phyloP scores from a whole-genome alignment of 2,329 filamentous ascomycete species.

The Torrubiellomyces zombiae region DNA sequence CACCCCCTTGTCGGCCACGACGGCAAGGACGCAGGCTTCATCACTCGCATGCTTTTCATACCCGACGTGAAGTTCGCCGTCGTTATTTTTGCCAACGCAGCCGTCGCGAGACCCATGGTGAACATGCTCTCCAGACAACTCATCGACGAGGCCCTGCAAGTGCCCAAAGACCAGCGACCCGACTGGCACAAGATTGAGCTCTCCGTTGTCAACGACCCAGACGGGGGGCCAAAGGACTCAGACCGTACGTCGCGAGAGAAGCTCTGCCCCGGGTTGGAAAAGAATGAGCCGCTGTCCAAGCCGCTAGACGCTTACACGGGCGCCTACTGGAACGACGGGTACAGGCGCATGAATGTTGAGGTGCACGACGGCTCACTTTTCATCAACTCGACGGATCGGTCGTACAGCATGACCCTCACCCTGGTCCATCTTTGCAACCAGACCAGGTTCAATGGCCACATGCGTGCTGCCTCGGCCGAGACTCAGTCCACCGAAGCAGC shows the following conservation, averaged over 20 bases:
- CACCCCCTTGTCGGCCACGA: slow-evolving; percentile 10
- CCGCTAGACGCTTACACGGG: slow-evolving; percentile 8
- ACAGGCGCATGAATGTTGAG: slow-evolving; percentile 9
- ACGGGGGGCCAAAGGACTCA: too few species aligned
- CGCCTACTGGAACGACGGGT: slow-evolving; percentile 11
- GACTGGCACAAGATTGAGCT: slow-evolving; percentile 2
- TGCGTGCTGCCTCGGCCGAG: too few species aligned
- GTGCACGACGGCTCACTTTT: slow-evolving; percentile 6
- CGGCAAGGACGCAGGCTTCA: slow-evolving; percentile 11
- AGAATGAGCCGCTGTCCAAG: slow-evolving; percentile 1
- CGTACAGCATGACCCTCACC: slow-evolving; percentile 10
- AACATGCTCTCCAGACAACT: slow-evolving; percentile 8
- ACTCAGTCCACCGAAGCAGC: slow-evolving; percentile 6
- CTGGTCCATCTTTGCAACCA: slow-evolving; percentile 8
- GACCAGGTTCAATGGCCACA: slow-evolving; percentile 7
- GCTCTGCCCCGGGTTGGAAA: slow-evolving; percentile 3
- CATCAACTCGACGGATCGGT: slow-evolving; percentile 13
- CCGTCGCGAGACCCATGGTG: slow-evolving; percentile 5
- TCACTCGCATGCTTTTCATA: slow-evolving; percentile 11
- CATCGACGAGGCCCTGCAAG: slow-evolving; percentile 6
- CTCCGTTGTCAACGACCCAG: too few species aligned
- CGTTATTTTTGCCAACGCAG: slow-evolving; percentile 11
- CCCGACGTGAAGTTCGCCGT: slow-evolving; percentile 11
- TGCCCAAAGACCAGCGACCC: slow-evolving; percentile 1
- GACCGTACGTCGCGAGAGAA: too few species aligned